Percentiles rank a stretch among this genome's conserved stretches.
Evolutionary conservation across 2,329 filamentous ascomycete genomes (phyloP).

Genomic region (Apiospora hydei): DNA sequence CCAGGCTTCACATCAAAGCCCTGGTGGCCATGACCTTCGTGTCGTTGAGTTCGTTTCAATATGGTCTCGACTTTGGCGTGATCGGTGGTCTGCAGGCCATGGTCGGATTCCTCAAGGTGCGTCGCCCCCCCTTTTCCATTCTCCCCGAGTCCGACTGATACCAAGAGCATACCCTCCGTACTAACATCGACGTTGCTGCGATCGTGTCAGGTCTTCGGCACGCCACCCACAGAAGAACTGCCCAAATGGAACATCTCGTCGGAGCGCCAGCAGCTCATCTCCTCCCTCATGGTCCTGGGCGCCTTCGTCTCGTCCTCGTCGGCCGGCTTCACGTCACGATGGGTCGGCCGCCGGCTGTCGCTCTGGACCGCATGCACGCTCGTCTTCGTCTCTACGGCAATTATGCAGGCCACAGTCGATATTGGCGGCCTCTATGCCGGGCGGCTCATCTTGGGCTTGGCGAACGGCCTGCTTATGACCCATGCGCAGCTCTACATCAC

Average conservation of each 20-base stretch:
- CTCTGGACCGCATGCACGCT: conserved; percentile 49
- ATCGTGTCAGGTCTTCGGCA: conserved; percentile 37
- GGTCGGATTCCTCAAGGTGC: conserved; percentile 42
- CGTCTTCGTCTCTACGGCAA: conserved; percentile 51
- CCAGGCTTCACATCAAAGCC: conserved; percentile 29
- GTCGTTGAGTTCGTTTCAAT: conserved; percentile 43
- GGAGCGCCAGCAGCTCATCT: conserved; percentile 55
- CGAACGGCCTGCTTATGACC: conserved; percentile 49
- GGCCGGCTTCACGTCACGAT: conserved; percentile 48
- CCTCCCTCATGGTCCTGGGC: conserved; percentile 56
- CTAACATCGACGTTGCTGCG: no score
- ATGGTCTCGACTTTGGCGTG: conserved; percentile 44
- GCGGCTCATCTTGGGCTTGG: conserved; percentile 55
- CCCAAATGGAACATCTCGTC: conserved; percentile 43
- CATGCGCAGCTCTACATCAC: conserved; percentile 40
- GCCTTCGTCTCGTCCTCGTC: conserved; percentile 53
- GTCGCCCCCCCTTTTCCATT: not conserved
- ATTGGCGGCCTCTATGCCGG: conserved; percentile 58
- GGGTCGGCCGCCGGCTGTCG: conserved; percentile 44
- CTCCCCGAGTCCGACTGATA: not conserved
- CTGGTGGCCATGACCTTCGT: conserved; percentile 38
- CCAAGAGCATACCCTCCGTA: no score
- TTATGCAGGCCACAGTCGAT: conserved; percentile 57
- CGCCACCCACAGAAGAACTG: conserved; percentile 34
- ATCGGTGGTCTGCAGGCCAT: conserved; percentile 44